phyloP scores from a whole-genome alignment of 2,329 filamentous ascomycete species.

The Zymoseptoria ardabiliae region DNA sequence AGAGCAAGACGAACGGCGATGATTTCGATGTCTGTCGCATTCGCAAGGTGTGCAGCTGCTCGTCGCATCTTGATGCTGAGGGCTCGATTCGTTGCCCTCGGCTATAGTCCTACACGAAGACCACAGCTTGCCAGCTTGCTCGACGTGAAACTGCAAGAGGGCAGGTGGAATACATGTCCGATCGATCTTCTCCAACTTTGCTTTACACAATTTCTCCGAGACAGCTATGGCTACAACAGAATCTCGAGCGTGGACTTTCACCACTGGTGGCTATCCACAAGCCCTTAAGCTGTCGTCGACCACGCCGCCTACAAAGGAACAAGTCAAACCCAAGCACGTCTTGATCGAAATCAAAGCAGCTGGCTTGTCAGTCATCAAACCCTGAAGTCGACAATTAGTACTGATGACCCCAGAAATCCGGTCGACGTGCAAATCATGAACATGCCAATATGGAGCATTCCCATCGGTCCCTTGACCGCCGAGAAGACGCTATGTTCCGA shows the following conservation, averaged over 20 bases:
- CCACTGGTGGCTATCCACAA: constrained; percentile 24
- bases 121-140: background rate
- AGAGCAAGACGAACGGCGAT: too few species aligned
- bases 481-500: constrained; percentile 28
- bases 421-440: constrained; percentile 34
- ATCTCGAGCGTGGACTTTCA: constrained; percentile 29
- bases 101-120: background rate
- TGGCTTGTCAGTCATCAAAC: constrained; percentile 15
- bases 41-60: background rate
- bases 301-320: constrained; percentile 14
- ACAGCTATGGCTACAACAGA: constrained; percentile 16
- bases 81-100: background rate
- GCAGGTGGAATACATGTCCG: background rate
- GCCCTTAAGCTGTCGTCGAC: constrained; percentile 22
- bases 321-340: constrained; percentile 20
- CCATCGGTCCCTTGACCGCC: background rate
- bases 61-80: background rate
- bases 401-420: constrained; percentile 18
- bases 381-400: too few species aligned
- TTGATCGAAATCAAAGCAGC: constrained; percentile 27
- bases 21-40: too few species aligned
- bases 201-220: background rate
- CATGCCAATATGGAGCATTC: constrained; percentile 16
- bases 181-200: background rate
- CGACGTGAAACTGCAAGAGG: background rate